Base-by-base conservation (phyloP, 2,329 filamentous ascomycete genomes). In the Samsoniella hepiali region DNA sequence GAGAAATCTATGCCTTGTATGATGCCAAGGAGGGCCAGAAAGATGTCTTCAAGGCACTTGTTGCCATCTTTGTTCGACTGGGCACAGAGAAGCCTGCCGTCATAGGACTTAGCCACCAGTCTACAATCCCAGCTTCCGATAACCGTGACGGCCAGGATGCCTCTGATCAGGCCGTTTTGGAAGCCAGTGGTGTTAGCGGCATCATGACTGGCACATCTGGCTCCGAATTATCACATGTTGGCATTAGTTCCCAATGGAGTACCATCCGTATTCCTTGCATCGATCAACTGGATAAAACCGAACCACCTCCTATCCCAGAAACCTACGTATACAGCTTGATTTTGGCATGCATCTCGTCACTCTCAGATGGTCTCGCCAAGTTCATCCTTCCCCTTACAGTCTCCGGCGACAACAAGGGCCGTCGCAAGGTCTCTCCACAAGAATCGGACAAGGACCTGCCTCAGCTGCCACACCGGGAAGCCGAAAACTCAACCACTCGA, bases 291-390 rank as follows among this genome's bases (percentile, higher is more conserved):
- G 95, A 99, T 77, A 99, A 98, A 74, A 85, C 87, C 0, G 93
- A 97, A 55, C 84, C 94, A 0, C 93, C 94, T 4, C 70, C 80
- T 0, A 85, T 96, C 29, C 95, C 95, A 0, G 94, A 97, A 65
- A 97, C 95, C 0, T 99, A 99, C 71, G 84, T 97, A 8, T 98
- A 97, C 76, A 92, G 90, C 66, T 81, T 99, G 55, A 91, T 94
- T 1, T 78, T 99, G 49, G 90, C 91, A 2, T 98, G 94, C 71
- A 89, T 99, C 65, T 94, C 91, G 51, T 92, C 88, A 1, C 84
- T 99, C 57, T 96, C 94, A 0, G 95, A 99, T 71, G 93, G 91
- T 2, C 81, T 99, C 22, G 95, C 94, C 36, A 97, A 94, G 73
- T 96, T 97, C 68, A 90, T 98, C 54, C 82, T 99, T 15, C 95